Evolutionary conservation across 345 rosid genomes (phyloP).

Genomic region (Ailanthus altissimus): DNA sequence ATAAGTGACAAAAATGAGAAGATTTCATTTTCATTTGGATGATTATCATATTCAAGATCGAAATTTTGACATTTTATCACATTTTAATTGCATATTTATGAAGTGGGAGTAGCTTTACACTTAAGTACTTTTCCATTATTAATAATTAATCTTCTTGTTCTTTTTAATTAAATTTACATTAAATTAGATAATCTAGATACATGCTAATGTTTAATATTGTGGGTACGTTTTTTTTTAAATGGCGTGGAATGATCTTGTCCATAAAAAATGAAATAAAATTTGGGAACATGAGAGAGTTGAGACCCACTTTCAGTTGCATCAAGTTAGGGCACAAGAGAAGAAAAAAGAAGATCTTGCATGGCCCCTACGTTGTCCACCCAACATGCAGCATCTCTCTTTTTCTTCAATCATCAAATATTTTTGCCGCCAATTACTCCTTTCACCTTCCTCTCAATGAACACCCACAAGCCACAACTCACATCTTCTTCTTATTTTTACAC

Average conservation of each 20-base stretch:
- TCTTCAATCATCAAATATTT: slow-evolving; percentile 6
- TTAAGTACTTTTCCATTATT: no score
- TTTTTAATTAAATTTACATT: no score
- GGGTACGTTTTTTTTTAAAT: no score
- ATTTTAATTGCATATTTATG: no score
- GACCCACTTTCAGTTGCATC: slow-evolving; percentile 18
- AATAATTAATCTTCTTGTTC: no score
- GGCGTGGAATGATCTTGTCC: neutral
- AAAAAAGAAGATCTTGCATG: neutral
- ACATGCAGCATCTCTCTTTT: neutral
- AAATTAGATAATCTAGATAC: no score
- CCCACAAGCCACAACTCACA: no score
- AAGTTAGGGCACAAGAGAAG: slow-evolving; percentile 9
- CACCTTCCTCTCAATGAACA: neutral
- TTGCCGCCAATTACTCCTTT: slow-evolving; percentile 36
- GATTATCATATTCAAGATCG: no score
- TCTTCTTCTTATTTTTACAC: no score
- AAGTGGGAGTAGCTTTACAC: no score
- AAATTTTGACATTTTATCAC: no score
- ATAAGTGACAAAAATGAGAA: neutral
- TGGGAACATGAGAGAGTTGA: neutral
- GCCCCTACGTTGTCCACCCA: slow-evolving; percentile 8
- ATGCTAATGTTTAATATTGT: no score
- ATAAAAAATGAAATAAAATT: neutral
- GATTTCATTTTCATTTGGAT: neutral